Conservation (phyloP, 164 flowering plant species). For the Chimonanthus praecox region DNA sequence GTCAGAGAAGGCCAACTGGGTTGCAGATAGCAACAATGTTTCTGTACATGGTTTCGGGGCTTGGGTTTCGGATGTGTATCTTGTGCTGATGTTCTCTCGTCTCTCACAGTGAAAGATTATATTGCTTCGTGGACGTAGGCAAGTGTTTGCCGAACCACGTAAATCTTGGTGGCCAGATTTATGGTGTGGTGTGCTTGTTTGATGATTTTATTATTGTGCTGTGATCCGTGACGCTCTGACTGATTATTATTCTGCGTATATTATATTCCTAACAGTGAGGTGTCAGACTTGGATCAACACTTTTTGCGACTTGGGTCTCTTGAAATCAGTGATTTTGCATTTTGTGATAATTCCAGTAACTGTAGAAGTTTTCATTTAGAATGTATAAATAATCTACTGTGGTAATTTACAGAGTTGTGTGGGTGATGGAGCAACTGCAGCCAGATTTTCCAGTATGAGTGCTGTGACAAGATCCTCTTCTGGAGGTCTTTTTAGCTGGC, state of each 20-base stretch:
- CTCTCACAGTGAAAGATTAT: too few relatives aligned
- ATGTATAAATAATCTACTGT: neutral
- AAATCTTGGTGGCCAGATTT: neutral
- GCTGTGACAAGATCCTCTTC: slow-evolving; percentile 39
- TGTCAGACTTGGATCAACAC: neutral
- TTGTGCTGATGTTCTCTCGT: too few relatives aligned
- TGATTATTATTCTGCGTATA: too few relatives aligned
- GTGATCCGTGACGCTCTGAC: neutral
- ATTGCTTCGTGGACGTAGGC: too few relatives aligned
- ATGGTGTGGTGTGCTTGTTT: neutral
- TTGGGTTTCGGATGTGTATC: too few relatives aligned
- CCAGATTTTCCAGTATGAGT: slow-evolving; percentile 55
- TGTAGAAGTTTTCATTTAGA: too few relatives aligned
- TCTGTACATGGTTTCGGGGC: too few relatives aligned
- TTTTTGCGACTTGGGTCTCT: too few relatives aligned
- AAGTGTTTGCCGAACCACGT: too few relatives aligned
- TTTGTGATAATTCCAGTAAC: neutral
- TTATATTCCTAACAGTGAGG: neutral
- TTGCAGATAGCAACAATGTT: too few relatives aligned
- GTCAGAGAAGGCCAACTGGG: too few relatives aligned
- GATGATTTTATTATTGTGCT: neutral
- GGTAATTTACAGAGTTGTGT: slow-evolving; percentile 29
- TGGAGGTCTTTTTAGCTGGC: slow-evolving; percentile 73
- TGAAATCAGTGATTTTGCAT: neutral
- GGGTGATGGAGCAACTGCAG: slow-evolving; percentile 9